phyloP scores from a whole-genome alignment of 768 basidiomycete genomes.

The Exidia glandulosa region DNA sequence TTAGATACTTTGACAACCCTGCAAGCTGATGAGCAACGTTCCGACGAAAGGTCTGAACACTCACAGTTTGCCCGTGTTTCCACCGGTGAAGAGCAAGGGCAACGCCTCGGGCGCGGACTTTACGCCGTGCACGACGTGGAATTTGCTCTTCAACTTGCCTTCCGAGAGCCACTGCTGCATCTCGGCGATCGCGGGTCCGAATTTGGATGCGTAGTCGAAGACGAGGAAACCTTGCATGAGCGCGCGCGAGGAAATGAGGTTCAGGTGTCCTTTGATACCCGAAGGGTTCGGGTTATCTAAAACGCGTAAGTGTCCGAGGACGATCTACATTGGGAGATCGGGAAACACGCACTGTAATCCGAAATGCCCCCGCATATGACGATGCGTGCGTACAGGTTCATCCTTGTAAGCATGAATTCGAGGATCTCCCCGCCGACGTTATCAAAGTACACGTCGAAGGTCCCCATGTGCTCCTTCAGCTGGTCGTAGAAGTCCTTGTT shows the following conservation, averaged over 20 bases:
- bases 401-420: constrained; percentile 58
- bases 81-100: constrained; percentile 61
- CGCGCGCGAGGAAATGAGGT: constrained; percentile 66
- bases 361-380: constrained; percentile 83
- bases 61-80: constrained; percentile 67
- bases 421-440: constrained; percentile 74
- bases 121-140: constrained; percentile 68
- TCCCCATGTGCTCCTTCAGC: constrained; percentile 59
- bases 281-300: constrained; percentile 48
- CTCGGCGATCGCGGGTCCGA: constrained; percentile 44
- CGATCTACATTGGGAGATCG: background rate
- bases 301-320: background rate
- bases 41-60: constrained; percentile 6
- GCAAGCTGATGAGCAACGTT: background rate
- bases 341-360: constrained; percentile 49
- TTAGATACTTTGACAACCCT: background rate
- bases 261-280: constrained; percentile 56
- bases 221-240: constrained; percentile 78
- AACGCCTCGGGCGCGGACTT: constrained; percentile 64
- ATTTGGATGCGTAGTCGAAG: constrained; percentile 65
- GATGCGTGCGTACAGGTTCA: constrained; percentile 72
- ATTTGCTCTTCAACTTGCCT: constrained; percentile 68
- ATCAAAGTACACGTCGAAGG: constrained; percentile 78
- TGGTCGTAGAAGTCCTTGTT: constrained; percentile 56
- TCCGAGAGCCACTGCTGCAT: constrained; percentile 46